Evolutionary conservation across 106 monocot species (phyloP).

Genomic region (Platanthera zijinensis): DNA sequence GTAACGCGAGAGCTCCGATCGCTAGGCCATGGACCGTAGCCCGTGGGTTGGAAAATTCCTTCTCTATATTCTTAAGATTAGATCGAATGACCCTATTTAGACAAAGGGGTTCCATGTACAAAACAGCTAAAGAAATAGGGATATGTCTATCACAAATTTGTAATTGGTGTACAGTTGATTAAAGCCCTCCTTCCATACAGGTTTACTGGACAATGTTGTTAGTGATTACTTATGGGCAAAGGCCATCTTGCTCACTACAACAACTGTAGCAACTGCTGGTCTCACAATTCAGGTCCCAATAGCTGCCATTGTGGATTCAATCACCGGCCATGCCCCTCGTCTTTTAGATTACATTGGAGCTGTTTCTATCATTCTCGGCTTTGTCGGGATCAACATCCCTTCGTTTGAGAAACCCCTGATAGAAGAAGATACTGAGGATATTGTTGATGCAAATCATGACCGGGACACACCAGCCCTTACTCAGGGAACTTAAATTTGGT

Average conservation of each 20-base stretch:
- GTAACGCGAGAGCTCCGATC: too few relatives aligned
- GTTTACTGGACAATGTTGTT: conserved; percentile 81
- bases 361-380: conserved; percentile 57
- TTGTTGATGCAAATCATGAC: neutral
- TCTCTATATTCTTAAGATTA: too few relatives aligned
- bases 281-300: conserved; percentile 92
- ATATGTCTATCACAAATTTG: too few relatives aligned
- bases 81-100: too few relatives aligned
- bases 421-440: neutral
- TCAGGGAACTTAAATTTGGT: neutral
- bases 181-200: conserved; percentile 17
- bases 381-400: conserved; percentile 77
- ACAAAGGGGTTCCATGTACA: too few relatives aligned
- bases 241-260: conserved; percentile 74
- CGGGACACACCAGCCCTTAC: neutral
- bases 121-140: too few relatives aligned
- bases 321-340: conserved; percentile 80
- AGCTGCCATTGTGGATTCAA: conserved; percentile 72
- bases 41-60: too few relatives aligned
- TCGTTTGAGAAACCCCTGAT: conserved; percentile 6
- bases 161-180: neutral
- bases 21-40: too few relatives aligned
- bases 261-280: conserved; percentile 96
- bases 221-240: conserved; percentile 97
- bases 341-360: conserved; percentile 71